Base-by-base conservation (phyloP, 208 protist species). In the Endotrypanum monterogeii region DNA sequence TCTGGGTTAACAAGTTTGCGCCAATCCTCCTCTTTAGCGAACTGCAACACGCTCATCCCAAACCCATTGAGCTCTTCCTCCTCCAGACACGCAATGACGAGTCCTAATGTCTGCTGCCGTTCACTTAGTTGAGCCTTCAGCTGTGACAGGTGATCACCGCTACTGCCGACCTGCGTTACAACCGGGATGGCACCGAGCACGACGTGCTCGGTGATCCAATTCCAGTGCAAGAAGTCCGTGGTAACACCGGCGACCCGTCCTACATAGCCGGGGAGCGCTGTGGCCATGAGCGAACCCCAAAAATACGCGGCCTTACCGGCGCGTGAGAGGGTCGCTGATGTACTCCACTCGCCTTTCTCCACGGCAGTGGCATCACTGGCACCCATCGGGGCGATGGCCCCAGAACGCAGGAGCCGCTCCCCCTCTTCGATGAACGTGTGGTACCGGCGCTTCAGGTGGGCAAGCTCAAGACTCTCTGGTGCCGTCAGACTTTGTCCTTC, bases 101-200 rank as follows among this genome's bases (percentile, higher is more conserved):
- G 78, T 6, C 93, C 93, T 2, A 97, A 82, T 28, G 69, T 73
- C 73, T 87, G 54, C 5, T 85, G 35, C 0, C 85, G 83, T 69
- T 77, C 73, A 23, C 82, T 41, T 39, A 95, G 81, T 78, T 97
- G 93, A 41, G 82, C 71, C 20, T 73, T 66, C 28, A 97, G 71
- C 67, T 91, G 83, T 30, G 71, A 61, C 18, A 97, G 73, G 66
- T 97, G 93, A 46, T 92, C 86, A 28, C 93, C 93, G 52, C 89
- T 94, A 58, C 71, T 78, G n/a, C 90, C 90, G n/a, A 95, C 76
- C 68, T 89, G 76, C 28, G 90, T 97, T 16, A 95, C 79, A 4
- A 97, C 87, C 0, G 93, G 93, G 32, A 97, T 79, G 23, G 93
- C 93, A n/a, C 93, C 93, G 9, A 97, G 82, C 25, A 97, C 86